These are phyloP conservation scores for Coix lacrymajobi DNA, from an alignment of 176 grass and related monocot species.

Conservation along the genomic window DNA sequence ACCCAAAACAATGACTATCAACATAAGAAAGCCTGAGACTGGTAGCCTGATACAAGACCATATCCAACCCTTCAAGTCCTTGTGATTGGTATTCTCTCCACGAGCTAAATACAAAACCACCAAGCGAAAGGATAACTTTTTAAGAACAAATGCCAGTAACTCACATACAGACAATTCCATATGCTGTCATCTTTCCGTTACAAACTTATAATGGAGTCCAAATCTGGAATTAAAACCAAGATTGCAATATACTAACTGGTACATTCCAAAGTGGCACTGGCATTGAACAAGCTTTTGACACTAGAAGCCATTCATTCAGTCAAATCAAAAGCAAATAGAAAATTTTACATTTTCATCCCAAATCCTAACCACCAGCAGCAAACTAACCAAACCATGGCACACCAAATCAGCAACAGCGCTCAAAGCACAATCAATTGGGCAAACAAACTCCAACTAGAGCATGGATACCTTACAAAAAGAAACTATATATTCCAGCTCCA, in stretches of 20 bases:
- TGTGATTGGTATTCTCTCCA: not conserved
- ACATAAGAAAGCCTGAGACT: not conserved
- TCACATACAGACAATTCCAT: not conserved
- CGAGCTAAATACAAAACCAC: not conserved
- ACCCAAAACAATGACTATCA: not conserved
- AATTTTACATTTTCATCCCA: not conserved
- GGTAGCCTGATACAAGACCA: not conserved
- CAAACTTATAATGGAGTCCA: not conserved
- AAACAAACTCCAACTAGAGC: not conserved
- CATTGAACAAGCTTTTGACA: not conserved
- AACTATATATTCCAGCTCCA: not conserved
- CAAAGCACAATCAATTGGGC: not conserved
- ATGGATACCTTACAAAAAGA: not conserved
- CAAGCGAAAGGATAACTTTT: not conserved
- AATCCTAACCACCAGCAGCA: constrained; percentile 2
- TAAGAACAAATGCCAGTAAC: not conserved
- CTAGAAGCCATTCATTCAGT: not conserved
- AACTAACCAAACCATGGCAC: not conserved
- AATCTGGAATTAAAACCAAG: not conserved
- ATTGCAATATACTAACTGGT: not conserved
- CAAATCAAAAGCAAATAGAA: not conserved
- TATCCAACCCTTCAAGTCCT: not conserved
- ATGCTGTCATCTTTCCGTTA: not conserved
- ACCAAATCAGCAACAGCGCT: not conserved
- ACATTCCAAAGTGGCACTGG: not conserved